phyloP scores from a whole-genome alignment of 805 yeast genomes.

The Barnettozyma wickerhamii region DNA sequence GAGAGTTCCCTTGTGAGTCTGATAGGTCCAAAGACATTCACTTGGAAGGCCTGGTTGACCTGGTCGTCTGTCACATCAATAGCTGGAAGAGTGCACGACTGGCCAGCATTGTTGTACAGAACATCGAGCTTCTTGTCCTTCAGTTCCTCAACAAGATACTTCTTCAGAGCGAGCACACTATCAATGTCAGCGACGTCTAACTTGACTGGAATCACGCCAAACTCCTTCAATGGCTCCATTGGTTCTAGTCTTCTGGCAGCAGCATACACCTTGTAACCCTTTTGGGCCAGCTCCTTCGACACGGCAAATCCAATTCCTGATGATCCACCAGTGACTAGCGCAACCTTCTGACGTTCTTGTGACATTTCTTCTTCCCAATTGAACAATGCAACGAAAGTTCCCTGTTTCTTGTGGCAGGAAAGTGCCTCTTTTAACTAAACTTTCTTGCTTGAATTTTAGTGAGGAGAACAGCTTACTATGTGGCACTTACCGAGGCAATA shows the following conservation, averaged over 20 bases:
- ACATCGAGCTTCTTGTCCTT: constrained; percentile 51
- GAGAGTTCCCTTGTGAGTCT: constrained; percentile 56
- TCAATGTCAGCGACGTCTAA: constrained; percentile 56
- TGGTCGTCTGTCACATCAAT: constrained; percentile 57
- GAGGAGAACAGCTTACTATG: neutral
- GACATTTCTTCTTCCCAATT: no score
- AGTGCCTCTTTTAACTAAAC: no score
- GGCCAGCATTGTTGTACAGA: constrained; percentile 75
- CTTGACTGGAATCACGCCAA: constrained; percentile 39
- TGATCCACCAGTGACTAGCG: constrained; percentile 51
- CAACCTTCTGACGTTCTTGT: constrained; percentile 25
- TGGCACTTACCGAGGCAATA: neutral
- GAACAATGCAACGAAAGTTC: no score
- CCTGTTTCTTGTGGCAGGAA: no score
- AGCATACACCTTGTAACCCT: constrained; percentile 62
- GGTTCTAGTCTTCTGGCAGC: constrained; percentile 65
- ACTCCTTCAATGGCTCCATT: constrained; percentile 45
- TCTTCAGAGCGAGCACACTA: constrained; percentile 41
- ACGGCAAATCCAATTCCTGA: constrained; percentile 52
- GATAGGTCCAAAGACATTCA: constrained; percentile 69
- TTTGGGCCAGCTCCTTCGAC: constrained; percentile 43
- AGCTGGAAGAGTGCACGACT: constrained; percentile 68
- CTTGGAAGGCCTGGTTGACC: constrained; percentile 48
- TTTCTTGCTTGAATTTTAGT: no score
- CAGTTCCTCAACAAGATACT: constrained; percentile 34